These are phyloP conservation scores for Lepiota subincarnata DNA, from an alignment of 768 basidiomycete species.

Conservation along the genomic window DNA sequence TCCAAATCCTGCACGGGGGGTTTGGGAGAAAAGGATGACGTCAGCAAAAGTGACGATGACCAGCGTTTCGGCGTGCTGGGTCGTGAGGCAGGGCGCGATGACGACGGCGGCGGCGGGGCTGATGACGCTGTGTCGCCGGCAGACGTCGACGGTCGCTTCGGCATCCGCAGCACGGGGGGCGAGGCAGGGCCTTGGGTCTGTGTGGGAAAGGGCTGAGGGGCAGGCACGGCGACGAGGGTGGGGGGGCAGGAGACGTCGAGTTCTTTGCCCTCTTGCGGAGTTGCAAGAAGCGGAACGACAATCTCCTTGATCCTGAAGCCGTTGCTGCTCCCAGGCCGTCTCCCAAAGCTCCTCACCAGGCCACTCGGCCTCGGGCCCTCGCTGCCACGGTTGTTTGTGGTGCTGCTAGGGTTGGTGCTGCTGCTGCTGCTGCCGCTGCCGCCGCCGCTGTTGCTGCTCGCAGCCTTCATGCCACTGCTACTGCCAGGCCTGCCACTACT, in stretches of 20 bases:
- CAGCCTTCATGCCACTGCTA: constrained; percentile 11
- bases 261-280: constrained; percentile 27
- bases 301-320: constrained; percentile 15
- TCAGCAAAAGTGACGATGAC: constrained; percentile 29
- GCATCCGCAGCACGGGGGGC: neutral
- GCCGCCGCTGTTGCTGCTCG: constrained; percentile 13
- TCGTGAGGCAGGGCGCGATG: constrained; percentile 24
- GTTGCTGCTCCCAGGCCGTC: constrained; percentile 10
- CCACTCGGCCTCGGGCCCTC: neutral
- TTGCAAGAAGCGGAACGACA: constrained; percentile 18
- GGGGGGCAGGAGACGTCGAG: constrained; percentile 14
- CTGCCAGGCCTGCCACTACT: constrained; percentile 19
- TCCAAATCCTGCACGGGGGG: constrained; percentile 36
- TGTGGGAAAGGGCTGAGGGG: neutral
- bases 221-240: constrained; percentile 7
- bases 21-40: constrained; percentile 22
- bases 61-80: constrained; percentile 30
- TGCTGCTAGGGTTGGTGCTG: neutral
- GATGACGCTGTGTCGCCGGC: neutral
- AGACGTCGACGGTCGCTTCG: neutral
- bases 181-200: neutral
- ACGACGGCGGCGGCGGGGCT: constrained; percentile 10
- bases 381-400: neutral
- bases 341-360: constrained; percentile 12
- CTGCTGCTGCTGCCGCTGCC: neutral